Evolutionary conservation across 139 green algal species (phyloP), one percentile per base, ranked within the genome.

Genomic region (Dunaliella sp.): DNA sequence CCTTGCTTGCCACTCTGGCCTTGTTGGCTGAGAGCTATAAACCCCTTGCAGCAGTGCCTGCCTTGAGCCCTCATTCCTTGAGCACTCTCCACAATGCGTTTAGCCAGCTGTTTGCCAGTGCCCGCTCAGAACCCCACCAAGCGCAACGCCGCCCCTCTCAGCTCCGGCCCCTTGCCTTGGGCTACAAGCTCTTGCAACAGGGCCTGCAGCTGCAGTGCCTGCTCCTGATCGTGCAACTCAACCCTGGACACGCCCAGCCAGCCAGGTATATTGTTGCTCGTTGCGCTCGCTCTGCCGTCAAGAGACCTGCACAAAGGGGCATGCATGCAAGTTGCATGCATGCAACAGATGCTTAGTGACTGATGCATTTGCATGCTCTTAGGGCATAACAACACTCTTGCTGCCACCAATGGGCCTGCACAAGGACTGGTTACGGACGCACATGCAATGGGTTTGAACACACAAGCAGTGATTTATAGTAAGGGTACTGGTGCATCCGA

Each of bases 201-300:
- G 24, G 48, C 34, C 28, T 83, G 81, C 76, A 89, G 34, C 38
- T 75, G 35, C 16, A n/a, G 36, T 0, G 86, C 86, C 32, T 83
- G 81, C 31, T 28, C 76, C 86, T 89, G 74, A 30, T 79, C 80
- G 12, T 33, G 33, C 38, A 86, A 22, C 57, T 81, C 86, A 32
- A 89, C 38, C 22, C 34, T 81, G 1, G 81, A 83, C 22, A 86
- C 76, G 37, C 86, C 85, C 81, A 89, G 81, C 86, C 81, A 86
- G 1, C 81, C 74, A n/a, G 76, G 36, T 25, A 83, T 24, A 65
- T 65, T 65, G 48, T 16, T 65, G 48, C 48, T 65, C 16, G 7
- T 65, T 65, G 48, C 16, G 7, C 16, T 65, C 7, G n/a, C 57
- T 38, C 38, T 36, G 74, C 31, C 81, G 38, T 16, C 65, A 22